Base-by-base conservation (phyloP, 2,329 filamentous ascomycete genomes). In the Parastagonospora nodorum region DNA sequence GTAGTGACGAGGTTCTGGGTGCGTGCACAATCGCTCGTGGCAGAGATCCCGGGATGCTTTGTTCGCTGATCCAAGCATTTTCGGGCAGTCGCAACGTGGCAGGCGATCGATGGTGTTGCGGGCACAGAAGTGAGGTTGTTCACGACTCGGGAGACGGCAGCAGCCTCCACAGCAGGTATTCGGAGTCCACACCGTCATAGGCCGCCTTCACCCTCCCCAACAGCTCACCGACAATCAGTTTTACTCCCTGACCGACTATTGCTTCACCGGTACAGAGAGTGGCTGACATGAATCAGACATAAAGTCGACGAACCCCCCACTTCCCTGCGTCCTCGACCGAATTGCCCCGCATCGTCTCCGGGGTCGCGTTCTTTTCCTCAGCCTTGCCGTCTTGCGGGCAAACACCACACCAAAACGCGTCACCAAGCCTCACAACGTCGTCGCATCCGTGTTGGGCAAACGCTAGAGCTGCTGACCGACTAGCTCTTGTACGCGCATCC, bases 391-490 rank as follows among this genome's bases (percentile, higher is more conserved):
- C 52, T 55, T 55, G 56, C 47, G 45, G 50, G 19, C 10, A 35
- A 50, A 40, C 32, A 35, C 14, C 55, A 57, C 58, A 55, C 58
- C 61, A 57, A 58, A 55, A 59, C 55, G 60, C 58, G 59, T 57
- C 57, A 61, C 61, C 50, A 55, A 38, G 36, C 42, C 38, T 24
- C 38, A 28, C 15, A 31, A 31, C 45, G 40, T 43, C 48, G 39
- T 53, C 45, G 42, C 50, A 47, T 55, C 28, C 50, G 42, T 40
- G 47, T 53, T 60, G 57, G 57, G 57, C 54, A 55, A 24, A 58
- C 63, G 60, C 65, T 65, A 65, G 65, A 64, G 59, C 56, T 52
- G 60, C 53, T 54, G 59, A 62, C 57, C 60, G 58, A 63, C 60
- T 63, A 64, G 60, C 55, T 24, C 55, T 48, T 63, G 49, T 59